These are phyloP conservation scores for Durio zibethinus DNA, from an alignment of 345 rosid species.

Conservation along the genomic window DNA sequence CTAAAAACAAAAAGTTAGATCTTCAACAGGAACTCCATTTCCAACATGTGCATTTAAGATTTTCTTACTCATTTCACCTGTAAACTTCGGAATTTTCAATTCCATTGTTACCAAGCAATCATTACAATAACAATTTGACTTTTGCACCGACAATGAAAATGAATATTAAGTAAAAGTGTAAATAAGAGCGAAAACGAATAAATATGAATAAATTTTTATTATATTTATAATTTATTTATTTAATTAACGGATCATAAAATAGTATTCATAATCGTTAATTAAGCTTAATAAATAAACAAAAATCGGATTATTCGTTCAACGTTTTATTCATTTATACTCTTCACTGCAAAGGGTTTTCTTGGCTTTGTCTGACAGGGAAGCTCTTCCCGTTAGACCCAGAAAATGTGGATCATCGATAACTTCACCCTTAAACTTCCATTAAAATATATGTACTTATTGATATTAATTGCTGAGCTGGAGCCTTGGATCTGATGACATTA, in stretches of 20 bases:
- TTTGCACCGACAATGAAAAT: not conserved
- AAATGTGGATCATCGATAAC: slow-evolving; percentile 6
- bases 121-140: not conserved
- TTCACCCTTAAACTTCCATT: not conserved
- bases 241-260: too few relatives aligned
- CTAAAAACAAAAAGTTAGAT: not conserved
- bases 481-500: not conserved
- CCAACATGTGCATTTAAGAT: not conserved
- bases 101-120: not conserved
- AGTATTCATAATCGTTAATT: too few relatives aligned
- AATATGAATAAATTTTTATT: too few relatives aligned
- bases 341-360: not conserved
- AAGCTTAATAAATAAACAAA: too few relatives aligned
- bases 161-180: not conserved
- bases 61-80: not conserved
- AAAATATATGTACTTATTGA: not conserved
- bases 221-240: too few relatives aligned
- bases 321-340: too few relatives aligned
- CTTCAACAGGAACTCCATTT: not conserved
- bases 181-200: too few relatives aligned
- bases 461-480: not conserved
- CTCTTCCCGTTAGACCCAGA: slow-evolving; percentile 10
- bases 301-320: too few relatives aligned
- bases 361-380: not conserved
- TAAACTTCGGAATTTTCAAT: not conserved